Conservation (phyloP, 2,329 filamentous ascomycete genomes). For the Penicillium sp. region DNA sequence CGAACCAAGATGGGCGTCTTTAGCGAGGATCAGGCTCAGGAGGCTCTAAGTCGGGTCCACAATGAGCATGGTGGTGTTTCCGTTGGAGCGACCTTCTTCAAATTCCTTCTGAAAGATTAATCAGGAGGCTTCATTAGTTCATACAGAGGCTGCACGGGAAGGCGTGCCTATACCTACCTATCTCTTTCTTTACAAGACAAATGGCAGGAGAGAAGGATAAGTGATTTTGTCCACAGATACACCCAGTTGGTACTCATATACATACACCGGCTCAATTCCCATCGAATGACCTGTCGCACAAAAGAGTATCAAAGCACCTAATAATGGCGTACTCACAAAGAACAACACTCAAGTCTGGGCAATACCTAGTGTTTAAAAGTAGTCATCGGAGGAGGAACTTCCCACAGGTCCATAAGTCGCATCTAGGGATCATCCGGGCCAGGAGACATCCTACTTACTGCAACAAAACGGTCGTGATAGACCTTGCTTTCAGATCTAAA, state of each 20-base stretch:
- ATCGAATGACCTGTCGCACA: no score
- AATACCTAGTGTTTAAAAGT: no score
- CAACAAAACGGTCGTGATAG: not conserved
- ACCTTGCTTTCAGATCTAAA: no score
- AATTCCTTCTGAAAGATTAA: conserved; percentile 66
- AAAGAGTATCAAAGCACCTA: no score
- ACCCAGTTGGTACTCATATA: no score
- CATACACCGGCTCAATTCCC: no score
- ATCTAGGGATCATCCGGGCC: not conserved
- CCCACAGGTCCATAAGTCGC: no score
- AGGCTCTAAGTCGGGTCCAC: conserved; percentile 66
- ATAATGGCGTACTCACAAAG: no score
- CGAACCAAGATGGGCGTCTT: conserved; percentile 70
- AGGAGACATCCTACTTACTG: not conserved
- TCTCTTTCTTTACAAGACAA: no score
- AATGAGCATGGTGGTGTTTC: conserved; percentile 76
- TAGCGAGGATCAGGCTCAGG: conserved; percentile 65
- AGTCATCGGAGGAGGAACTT: no score
- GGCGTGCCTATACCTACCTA: not conserved
- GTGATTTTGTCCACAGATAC: no score
- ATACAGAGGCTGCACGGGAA: not conserved
- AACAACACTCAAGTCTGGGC: no score
- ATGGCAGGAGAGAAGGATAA: not conserved
- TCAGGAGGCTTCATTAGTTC: not conserved
- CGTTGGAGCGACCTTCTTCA: conserved; percentile 72